Base-by-base conservation (phyloP, 2,329 filamentous ascomycete genomes). In the Xylariaceae sp. region DNA sequence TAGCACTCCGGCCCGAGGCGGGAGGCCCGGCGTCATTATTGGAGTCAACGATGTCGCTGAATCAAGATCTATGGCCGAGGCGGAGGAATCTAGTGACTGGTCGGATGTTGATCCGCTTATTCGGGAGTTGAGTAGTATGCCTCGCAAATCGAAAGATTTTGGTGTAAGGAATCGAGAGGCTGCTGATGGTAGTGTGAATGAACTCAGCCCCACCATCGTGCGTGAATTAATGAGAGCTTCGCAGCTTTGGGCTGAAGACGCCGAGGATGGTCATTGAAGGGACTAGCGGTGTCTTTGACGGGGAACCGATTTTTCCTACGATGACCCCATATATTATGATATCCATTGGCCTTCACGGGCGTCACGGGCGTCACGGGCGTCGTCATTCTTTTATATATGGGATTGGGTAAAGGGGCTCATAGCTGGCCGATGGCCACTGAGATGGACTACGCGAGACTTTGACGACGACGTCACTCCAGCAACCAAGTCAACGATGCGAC, bases 201-300 rank as follows among this genome's bases (percentile, higher is more conserved):
- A n/a, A 16, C 50, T 60, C n/a, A 49, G 55, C 22, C 57, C 55
- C 21, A n/a, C 55, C 21, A n/a, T 60, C 15, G 58, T 58, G 59
- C 54, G 47, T 15, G 53, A 61, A 16, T 43, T 60, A n/a, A 58
- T 56, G 51, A 53, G 40, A 40, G 53, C 53, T 37, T 60, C 57
- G 12, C 44, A 43, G 13, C 30, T 53, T 16, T 53, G 53, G 37
- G 36, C 46, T 10, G 57, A 55, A 18, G 48, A 47, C 18, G 47
- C 47, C 13, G 45, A 9, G 8, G 40, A 39, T 26, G 32, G 45
- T 29, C 42, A 22, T 42, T 49, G 42, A 49, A 46, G 42, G 15
- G 13, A 43, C 13, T 3, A 34, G 32, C 32, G 32, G 13, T 5
- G 32, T 13, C 32, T 30, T 34, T 34, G 32, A 15, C 6, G 13